Percentiles rank a stretch among this genome's conserved stretches.
Evolutionary conservation across 2,329 filamentous ascomycete species (phyloP).

Genomic region (Pseudopyricularia javanii): DNA sequence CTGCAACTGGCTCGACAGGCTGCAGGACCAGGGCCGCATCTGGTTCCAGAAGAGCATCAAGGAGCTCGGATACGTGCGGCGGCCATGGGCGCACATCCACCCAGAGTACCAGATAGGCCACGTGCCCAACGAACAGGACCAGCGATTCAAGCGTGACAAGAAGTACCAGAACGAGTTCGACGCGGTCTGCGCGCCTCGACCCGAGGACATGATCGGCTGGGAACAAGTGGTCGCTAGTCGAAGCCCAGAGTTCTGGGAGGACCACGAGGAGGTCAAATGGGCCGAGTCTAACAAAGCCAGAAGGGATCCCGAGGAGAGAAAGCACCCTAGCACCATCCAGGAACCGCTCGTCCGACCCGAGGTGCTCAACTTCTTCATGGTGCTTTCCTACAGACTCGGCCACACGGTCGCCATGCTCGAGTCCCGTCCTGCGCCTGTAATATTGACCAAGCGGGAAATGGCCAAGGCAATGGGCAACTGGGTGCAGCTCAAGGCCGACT

Average conservation of each 20-base stretch:
- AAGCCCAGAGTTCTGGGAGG: neutral
- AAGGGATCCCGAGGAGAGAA: neutral
- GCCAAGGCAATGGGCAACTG: conserved; percentile 2
- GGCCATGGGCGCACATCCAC: conserved; percentile 13
- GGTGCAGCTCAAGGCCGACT: neutral
- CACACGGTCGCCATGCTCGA: conserved; percentile 11
- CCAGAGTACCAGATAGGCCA: conserved; percentile 14
- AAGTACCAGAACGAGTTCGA: neutral
- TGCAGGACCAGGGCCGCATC: conserved; percentile 9
- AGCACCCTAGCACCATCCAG: neutral
- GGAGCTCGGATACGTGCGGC: conserved; percentile 14
- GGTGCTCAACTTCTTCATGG: conserved; percentile 13
- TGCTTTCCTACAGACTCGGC: conserved; percentile 15
- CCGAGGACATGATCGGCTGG: conserved; percentile 8
- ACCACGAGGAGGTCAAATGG: neutral
- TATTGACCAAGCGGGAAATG: conserved; percentile 2
- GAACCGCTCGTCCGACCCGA: conserved; percentile 1
- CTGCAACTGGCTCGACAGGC: conserved; percentile 15
- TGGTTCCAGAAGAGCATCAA: conserved; percentile 9
- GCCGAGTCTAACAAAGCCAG: neutral
- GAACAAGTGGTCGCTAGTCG: conserved; percentile 5
- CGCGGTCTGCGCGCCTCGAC: conserved; percentile 7
- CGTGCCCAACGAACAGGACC: neutral
- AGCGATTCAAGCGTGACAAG: conserved; percentile 5
- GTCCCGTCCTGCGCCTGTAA: neutral